Base-by-base conservation (phyloP, 129 eudicot genomes). In the Flaveria robusta region DNA sequence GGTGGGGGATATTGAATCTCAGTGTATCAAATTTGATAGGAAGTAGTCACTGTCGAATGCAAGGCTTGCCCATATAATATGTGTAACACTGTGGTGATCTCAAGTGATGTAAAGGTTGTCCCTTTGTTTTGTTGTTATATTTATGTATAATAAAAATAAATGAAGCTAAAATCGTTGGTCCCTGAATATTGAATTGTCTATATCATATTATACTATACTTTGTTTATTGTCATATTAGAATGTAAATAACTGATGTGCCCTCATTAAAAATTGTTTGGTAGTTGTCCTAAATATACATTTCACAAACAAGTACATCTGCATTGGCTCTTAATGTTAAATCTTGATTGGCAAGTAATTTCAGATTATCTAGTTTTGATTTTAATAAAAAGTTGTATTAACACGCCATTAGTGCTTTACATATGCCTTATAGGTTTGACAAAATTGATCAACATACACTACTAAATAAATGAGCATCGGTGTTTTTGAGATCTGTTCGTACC, bases 1-100 rank as follows among this genome's bases (percentile, higher is more conserved):
- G 68, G 56, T 63, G 27, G 85, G 81, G 79, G 66, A 56, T 60
- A 70, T 83, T 72, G 81, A 83, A 83, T 83, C 78, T 83, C 58
- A 72, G 82, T 82, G 84, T 68, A 56, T 59, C 84, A 80, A 80
- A 66, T 43, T 67, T 74, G 74, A 47, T 74, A 42, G 79, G 78
- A 66, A 73, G 77, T 65, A 80, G 83, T 80, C 83, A 73, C 79
- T 52, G 42, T 80, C 79, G 11, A 72, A 42, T 72, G 50, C 60
- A 47, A 66, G n/a, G 68, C 41, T 65, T 79, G 59, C 72, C 47
- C 23, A n/a, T 39, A 79, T 62, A 67, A 55, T 43, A 26, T 66
- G 23, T 59, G 70, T 12, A 62, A 52, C 39, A 23, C 2, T 60
- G 49, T 46, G 77, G 29, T 55, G 87, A 75, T 75, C 68, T 70